These are phyloP conservation scores for Coemansia sp. DNA, from an alignment of 192 early-diverging fungal species.

Conservation along the genomic window DNA sequence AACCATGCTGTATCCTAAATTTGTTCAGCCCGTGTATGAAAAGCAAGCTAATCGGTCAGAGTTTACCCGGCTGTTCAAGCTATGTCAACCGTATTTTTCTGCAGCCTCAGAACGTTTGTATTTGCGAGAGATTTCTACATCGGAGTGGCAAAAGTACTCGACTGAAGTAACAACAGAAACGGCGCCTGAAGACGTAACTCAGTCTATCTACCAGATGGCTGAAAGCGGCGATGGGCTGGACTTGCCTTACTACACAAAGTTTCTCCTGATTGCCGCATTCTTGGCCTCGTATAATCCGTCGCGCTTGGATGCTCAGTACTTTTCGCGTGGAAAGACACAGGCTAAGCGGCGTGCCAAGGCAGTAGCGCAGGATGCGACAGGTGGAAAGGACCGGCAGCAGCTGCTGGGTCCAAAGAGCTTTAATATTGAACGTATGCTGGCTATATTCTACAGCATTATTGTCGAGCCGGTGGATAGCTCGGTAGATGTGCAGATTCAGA, in stretches of 20 bases:
- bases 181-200: conserved; percentile 42
- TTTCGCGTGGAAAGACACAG: conserved; percentile 60
- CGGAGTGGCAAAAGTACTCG: conserved; percentile 68
- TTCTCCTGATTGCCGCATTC: conserved; percentile 83
- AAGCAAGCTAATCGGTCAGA: conserved; percentile 67
- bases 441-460: conserved; percentile 91
- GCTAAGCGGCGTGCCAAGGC: conserved; percentile 41
- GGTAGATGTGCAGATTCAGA: conserved; percentile 68
- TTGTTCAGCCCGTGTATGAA: conserved; percentile 78
- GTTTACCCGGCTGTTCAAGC: conserved; percentile 68
- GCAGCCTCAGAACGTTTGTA: conserved; percentile 83
- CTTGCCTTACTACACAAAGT: conserved; percentile 87
- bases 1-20: conserved; percentile 79
- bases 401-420: conserved; percentile 89
- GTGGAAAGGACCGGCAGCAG: conserved; percentile 69
- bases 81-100: conserved; percentile 76
- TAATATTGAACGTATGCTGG: conserved; percentile 93
- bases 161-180: conserved; percentile 37
- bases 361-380: conserved; percentile 48
- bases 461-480: conserved; percentile 68
- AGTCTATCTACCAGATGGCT: conserved; percentile 46
- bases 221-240: conserved; percentile 58
- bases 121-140: conserved; percentile 85
- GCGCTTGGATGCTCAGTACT: conserved; percentile 80
- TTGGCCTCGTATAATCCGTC: conserved; percentile 94